These are phyloP conservation scores for Hibiscus syriacus DNA, from an alignment of 345 rosid genomes.

Conservation along the genomic window DNA sequence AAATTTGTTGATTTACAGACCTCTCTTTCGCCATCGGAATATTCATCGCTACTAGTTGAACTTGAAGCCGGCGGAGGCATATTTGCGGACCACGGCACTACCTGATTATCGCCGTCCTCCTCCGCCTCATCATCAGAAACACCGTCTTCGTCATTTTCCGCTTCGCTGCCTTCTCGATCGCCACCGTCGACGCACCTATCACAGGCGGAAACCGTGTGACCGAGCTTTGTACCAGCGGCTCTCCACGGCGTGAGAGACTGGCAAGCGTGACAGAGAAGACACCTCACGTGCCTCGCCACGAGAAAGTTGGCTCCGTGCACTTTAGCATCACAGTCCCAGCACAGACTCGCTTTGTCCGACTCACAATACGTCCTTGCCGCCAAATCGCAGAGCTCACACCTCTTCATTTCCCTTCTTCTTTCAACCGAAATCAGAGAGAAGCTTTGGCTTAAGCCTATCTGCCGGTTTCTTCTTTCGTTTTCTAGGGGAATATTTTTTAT, in stretches of 20 bases:
- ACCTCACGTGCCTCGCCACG: too few relatives aligned
- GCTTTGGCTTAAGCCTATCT: too few relatives aligned
- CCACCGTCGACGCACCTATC: conserved; percentile 23
- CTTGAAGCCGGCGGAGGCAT: conserved; percentile 34
- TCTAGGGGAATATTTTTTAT: conserved; percentile 8
- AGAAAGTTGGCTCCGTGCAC: too few relatives aligned
- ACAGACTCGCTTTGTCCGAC: conserved; percentile 55
- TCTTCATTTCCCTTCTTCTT: conserved; percentile 25
- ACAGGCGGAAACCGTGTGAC: conserved; percentile 50
- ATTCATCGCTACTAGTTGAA: conserved; percentile 31
- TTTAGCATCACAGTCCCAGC: too few relatives aligned
- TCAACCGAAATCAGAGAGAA: too few relatives aligned
- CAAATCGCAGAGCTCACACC: conserved; percentile 49
- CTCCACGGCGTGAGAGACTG: conserved; percentile 48
- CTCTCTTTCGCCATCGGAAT: background rate
- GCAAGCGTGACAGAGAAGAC: conserved; percentile 53
- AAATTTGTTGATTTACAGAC: too few relatives aligned
- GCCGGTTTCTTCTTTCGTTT: conserved; percentile 10
- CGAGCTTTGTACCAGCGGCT: conserved; percentile 48
- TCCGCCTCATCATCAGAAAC: conserved; percentile 11
- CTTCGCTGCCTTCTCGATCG: conserved; percentile 12
- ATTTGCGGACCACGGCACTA: conserved; percentile 42
- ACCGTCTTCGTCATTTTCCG: conserved; percentile 12
- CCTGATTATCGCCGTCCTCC: conserved; percentile 46
- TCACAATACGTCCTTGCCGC: conserved; percentile 53